These are phyloP conservation scores for Cryphonectria radicalis DNA, from an alignment of 2,329 filamentous ascomycete species.

Conservation along the genomic window DNA sequence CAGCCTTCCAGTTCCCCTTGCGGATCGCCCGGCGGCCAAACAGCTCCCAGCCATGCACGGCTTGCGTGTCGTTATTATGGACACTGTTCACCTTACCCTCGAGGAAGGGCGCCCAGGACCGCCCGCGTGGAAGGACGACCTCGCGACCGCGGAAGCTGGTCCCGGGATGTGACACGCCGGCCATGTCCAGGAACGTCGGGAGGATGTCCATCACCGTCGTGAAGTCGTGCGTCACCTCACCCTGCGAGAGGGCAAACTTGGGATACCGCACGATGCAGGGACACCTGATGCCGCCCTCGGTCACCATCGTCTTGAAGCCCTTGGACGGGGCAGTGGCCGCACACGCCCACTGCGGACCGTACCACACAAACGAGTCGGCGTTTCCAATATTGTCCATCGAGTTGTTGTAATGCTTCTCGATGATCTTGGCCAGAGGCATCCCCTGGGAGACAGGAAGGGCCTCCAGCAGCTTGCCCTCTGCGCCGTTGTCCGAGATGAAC, in stretches of 20 bases:
- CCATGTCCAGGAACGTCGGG: constrained; percentile 53
- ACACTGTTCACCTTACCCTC: constrained; percentile 26
- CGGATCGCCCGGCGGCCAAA: constrained; percentile 41
- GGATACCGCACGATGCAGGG: constrained; percentile 47
- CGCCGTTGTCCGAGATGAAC: constrained; percentile 64
- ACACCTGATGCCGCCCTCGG: constrained; percentile 55
- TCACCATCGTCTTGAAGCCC: constrained; percentile 42
- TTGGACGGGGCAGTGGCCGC: constrained; percentile 38
- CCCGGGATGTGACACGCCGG: constrained; percentile 54
- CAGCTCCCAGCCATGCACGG: constrained; percentile 41
- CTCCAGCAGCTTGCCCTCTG: constrained; percentile 36
- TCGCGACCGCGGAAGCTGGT: constrained; percentile 48
- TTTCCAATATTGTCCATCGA: constrained; percentile 58
- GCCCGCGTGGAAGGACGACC: constrained; percentile 40
- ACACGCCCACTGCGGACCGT: constrained; percentile 58
- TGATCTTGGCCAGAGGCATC: constrained; percentile 30
- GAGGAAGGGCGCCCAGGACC: constrained; percentile 40
- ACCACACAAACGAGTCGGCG: constrained; percentile 59
- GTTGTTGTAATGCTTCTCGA: constrained; percentile 60
- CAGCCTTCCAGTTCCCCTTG: constrained; percentile 39
- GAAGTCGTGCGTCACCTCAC: constrained; percentile 52
- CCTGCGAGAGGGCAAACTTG: constrained; percentile 34
- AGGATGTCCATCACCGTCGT: constrained; percentile 57
- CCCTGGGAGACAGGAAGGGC: constrained; percentile 30
- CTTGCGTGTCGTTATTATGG: constrained; percentile 33